Evolutionary conservation across 495 filamentous ascomycete genomes (phyloP).

Genomic region (Daldinia grandis): DNA sequence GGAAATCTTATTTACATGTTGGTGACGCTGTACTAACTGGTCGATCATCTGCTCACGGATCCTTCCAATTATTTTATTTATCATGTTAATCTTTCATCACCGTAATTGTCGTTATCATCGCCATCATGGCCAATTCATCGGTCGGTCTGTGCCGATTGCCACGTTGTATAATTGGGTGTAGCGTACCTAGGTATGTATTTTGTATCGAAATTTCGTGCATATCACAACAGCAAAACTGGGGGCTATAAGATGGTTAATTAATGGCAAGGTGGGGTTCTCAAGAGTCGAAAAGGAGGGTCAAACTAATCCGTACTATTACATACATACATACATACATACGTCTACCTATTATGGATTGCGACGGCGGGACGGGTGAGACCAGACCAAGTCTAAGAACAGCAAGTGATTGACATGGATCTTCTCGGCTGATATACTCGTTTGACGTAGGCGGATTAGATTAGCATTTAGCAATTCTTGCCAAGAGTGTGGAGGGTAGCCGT

Average conservation of each 20-base stretch:
- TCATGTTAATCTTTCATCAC: background rate
- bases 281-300: conserved; percentile 13
- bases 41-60: conserved; percentile 10
- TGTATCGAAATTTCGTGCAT: conserved; percentile 35
- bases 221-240: conserved; percentile 23
- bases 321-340: no score
- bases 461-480: conserved; percentile 30
- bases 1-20: background rate
- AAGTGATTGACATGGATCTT: conserved; percentile 33
- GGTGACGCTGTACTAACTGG: background rate
- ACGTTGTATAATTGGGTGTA: conserved; percentile 33
- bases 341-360: conserved; percentile 23
- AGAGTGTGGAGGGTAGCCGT: conserved; percentile 36
- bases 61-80: background rate
- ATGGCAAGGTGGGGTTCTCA: conserved; percentile 13
- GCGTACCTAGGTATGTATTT: no score
- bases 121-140: conserved; percentile 1
- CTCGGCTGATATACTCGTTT: conserved; percentile 35
- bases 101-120: conserved; percentile 5
- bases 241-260: conserved; percentile 32
- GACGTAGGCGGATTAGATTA: conserved; percentile 38
- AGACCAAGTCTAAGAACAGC: conserved; percentile 14
- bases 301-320: conserved; percentile 4
- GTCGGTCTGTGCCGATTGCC: conserved; percentile 22
- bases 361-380: conserved; percentile 36